phyloP scores from a whole-genome alignment of 805 yeast genomes.

The Candida maris region DNA sequence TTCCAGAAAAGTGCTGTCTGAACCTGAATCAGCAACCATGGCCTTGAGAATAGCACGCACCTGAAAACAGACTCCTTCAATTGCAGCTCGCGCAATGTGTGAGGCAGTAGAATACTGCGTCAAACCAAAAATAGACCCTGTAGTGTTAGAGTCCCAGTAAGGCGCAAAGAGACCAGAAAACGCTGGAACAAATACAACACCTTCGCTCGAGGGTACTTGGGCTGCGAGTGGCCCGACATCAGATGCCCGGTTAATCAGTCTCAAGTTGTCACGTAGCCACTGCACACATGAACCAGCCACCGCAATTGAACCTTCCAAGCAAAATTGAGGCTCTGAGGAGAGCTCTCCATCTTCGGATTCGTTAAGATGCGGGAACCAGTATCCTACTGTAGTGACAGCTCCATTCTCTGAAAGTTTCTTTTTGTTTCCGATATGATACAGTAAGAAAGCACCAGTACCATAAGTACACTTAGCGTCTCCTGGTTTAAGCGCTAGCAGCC shows the following conservation, averaged over 20 bases:
- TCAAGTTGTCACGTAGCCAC: slow-evolving; percentile 90
- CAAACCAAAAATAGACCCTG: slow-evolving; percentile 91
- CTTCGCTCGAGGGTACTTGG: slow-evolving; percentile 76
- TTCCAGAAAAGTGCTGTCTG: slow-evolving; percentile 54
- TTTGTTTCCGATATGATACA: slow-evolving; percentile 78
- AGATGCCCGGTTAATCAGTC: slow-evolving; percentile 72
- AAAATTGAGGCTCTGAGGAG: slow-evolving; percentile 66
- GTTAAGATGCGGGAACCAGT: slow-evolving; percentile 74
- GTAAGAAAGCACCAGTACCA: slow-evolving; percentile 91
- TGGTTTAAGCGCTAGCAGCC: slow-evolving; percentile 77
- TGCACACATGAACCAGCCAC: slow-evolving; percentile 94
- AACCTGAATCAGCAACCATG: slow-evolving; percentile 75
- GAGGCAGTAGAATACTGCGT: slow-evolving; percentile 90
- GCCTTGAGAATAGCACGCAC: slow-evolving; percentile 86
- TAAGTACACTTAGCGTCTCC: slow-evolving; percentile 94
- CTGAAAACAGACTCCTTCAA: slow-evolving; percentile 94
- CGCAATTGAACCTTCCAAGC: slow-evolving; percentile 93
- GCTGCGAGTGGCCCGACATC: slow-evolving; percentile 91
- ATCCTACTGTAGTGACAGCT: slow-evolving; percentile 84
- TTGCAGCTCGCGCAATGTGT: slow-evolving; percentile 90
- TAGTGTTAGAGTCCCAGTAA: slow-evolving; percentile 89
- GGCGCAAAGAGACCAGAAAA: slow-evolving; percentile 94
- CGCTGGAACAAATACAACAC: slow-evolving; percentile 93
- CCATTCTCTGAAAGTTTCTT: slow-evolving; percentile 76
- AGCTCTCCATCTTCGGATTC: slow-evolving; percentile 34